phyloP scores from a whole-genome alignment of 768 basidiomycete genomes.

The Boletus rubroflammeus region DNA sequence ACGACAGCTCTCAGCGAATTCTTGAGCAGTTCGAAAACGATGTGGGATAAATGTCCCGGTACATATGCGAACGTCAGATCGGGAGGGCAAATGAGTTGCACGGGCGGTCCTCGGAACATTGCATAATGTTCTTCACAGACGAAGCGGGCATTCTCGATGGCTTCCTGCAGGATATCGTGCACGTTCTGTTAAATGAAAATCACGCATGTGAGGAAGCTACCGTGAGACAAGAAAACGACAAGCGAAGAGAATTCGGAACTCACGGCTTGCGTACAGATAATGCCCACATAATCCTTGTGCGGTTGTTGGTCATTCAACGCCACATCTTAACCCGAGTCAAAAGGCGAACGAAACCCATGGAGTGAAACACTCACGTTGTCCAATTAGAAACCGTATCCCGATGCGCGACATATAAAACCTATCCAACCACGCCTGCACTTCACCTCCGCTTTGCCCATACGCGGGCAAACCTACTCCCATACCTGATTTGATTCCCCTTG shows the following conservation, averaged over 20 bases:
- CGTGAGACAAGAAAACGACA: neutral
- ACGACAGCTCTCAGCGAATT: slow-evolving; percentile 97
- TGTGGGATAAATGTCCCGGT: slow-evolving; percentile 94
- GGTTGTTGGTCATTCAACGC: slow-evolving; percentile 89
- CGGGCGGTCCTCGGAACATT: slow-evolving; percentile 93
- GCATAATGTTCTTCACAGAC: slow-evolving; percentile 95
- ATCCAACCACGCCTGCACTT: slow-evolving; percentile 96
- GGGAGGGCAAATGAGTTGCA: slow-evolving; percentile 91
- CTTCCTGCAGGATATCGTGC: slow-evolving; percentile 93
- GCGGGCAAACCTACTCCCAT: slow-evolving; percentile 22
- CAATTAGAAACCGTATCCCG: slow-evolving; percentile 93
- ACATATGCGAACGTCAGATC: slow-evolving; percentile 90
- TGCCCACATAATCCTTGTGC: slow-evolving; percentile 90
- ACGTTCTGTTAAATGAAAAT: slow-evolving; percentile 56
- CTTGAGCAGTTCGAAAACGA: slow-evolving; percentile 94
- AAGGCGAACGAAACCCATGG: neutral
- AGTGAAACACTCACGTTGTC: slow-evolving; percentile 65
- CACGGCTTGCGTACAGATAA: slow-evolving; percentile 90
- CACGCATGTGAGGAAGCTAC: neutral
- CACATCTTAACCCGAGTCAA: slow-evolving; percentile 56
- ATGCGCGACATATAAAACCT: slow-evolving; percentile 95
- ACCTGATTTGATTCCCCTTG: slow-evolving; percentile 25
- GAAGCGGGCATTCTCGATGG: slow-evolving; percentile 94
- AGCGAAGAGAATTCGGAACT: slow-evolving; percentile 27
- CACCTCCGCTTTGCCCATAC: slow-evolving; percentile 68